Base-by-base conservation (phyloP, 306 rosid genomes). In the Senna tora region DNA sequence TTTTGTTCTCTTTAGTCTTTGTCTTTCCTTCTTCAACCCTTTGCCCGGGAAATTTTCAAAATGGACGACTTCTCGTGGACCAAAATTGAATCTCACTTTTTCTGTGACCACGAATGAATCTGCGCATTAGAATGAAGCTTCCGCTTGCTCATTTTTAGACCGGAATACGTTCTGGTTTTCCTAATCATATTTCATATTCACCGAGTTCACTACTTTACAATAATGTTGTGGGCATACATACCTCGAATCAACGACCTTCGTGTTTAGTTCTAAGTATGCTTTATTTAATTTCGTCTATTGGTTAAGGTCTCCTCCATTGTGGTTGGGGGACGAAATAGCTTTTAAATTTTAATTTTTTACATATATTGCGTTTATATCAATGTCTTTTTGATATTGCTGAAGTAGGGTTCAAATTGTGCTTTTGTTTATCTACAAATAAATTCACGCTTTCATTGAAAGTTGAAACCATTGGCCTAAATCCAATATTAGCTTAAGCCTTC, bases 11-110 rank as follows among this genome's bases (percentile, higher is more conserved):
- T n/a, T n/a, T 21, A 6, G 32, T 65, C 49, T 36, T 12, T 39
- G 36, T 45, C 45, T 39, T 62, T 47, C 50, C 50, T 72, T 78
- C 50, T 72, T 78, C 61, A 36, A 64, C 25, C 33, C 7, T 61
- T 65, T 45, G 7, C 41, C 42, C 4, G 34, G 9, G 25, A 38
- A 30, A 30, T 25, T 41, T 42, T 42, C 47, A 28, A 71, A 43
- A 39, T 41, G 56, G 4, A 15, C 2, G 16, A 6, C 54, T 45
- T 45, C 38, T 10, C 8, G 25, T 22, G 17, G 17, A 21, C 25
- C 34, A 21, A 32, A 1, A 5, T 78, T 49, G 7, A 64, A 71
- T 78, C 63, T 56, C 0, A 5, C 36, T 47, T 65, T 25, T 10
- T 46, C n/a, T 43, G 5, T 22, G 20, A 64, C 0, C 19, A 4